Evolutionary conservation across 1,284 basidiomycete species (phyloP), one percentile per base, ranked within the genome.

Genomic region (Heterobasidion parviporum): DNA sequence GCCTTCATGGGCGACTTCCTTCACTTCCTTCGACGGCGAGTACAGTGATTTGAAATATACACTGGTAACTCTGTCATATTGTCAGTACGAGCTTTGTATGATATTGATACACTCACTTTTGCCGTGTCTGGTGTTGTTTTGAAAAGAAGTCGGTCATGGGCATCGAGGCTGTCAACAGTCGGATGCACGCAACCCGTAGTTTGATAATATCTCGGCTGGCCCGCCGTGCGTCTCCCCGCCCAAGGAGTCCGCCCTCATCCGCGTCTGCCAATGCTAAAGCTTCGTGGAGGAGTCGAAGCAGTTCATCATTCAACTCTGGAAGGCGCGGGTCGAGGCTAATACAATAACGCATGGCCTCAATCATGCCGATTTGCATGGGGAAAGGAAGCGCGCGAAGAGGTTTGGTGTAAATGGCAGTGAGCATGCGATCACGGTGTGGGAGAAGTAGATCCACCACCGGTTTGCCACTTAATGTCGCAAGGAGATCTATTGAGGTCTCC

Each of bases 21-120:
- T 98, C 59, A 99, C 91, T 66, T 98, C 94, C 12, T 85, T 79
- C n/a, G 88, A 91, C 18, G 87, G 80, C 4, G 95, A 97, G 72
- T 99, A 99, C 48, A 99, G 80, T 14, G 96, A 95, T 73, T 99
- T 99, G 82, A 99, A 99, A 74, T 99, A 99, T 18, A 98, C 92
- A 35, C 90, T 81, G 26, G 94, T 97, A 43, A 98, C 91, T 62
- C 93, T 94, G 60, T 2, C 56, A 3, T 57, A 52, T 44, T 20
- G 54, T 55, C 36, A 55, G 33, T 55, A 53, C 59, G 45, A 50
- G 41, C 63, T 58, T 52, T 48, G 50, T 16, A 33, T 32, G 43
- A 43, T 9, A 8, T 16, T 43, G 32, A 35, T 33, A 12, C 41
- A 57, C 74, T 61, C 66, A 92, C 96, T 84, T 88, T 72, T 92